Base-by-base conservation (phyloP, 352 stramenopile genomes). In the Phytopythium montanum region DNA sequence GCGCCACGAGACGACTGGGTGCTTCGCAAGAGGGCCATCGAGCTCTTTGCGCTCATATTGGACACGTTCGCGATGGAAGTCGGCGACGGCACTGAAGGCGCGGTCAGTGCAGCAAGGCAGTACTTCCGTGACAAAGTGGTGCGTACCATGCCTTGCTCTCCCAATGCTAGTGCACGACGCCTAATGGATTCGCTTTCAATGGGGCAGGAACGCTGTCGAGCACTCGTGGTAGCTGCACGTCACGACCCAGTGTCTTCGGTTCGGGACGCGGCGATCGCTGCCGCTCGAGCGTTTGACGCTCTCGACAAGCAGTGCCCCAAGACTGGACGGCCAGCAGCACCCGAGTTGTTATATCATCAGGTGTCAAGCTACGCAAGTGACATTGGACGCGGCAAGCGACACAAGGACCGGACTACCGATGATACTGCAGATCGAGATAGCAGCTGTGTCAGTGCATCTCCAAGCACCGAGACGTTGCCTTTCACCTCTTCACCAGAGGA, bases 231-330 rank as follows among this genome's bases (percentile, higher is more conserved):
- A 19, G 65, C 75, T 21, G 73, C 64, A 2, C 75, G 79, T 7
- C 79, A 85, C 18, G 76, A 87, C 58, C 68, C 76, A 5, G 68
- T 81, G 1, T 89, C 75, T 9, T 62, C 70, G 13, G 77, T 90
- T 51, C 70, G 80, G 5, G 75, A 87, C 49, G 79, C 73, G 28
- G 73, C 76, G 0, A 72, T 75, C n/a, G 62, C 62, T 18, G 67
- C 75, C 7, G 64, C 54, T 18, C 62, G 72, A 19, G 59, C 70
- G 13, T 83, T 86, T 60, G 69, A 81, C 42, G 68, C 56, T 33
- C 41, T 85, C 5, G 65, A 72, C 7, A 79, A 78, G 28, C 38
- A 69, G 21, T 79, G n/a, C 69, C 61, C 74, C 3, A 46, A 45
- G 1, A 56, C 51, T 3, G 31, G 19, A 10, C 49, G 18, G 9